Evolutionary conservation across 768 basidiomycete species (phyloP), one percentile per base, ranked within the genome.

Genomic region (Rhodotorula babjevae): DNA sequence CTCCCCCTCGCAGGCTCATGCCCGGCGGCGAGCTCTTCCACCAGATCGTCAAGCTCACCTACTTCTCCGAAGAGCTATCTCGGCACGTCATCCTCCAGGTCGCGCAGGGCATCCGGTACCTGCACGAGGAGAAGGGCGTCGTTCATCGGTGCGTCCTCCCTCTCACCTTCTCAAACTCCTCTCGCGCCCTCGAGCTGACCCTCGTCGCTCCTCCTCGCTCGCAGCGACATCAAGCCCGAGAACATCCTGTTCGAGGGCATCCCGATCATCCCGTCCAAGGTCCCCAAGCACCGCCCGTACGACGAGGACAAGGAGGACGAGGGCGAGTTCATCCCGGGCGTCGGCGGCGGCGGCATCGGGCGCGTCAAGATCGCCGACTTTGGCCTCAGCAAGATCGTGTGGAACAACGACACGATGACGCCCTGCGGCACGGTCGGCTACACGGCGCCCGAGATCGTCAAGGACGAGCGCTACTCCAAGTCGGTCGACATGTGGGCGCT

Each of bases 401-500:
- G 96, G 96, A 90, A 95, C 80, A 96, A 98, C 79, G 89, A 97
- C 80, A 99, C 96, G 12, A 94, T 92, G 90, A 99, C 96, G 23
- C 96, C 96, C 31, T 99, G 96, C 79, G 96, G 96, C n/a, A 99
- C 96, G 6, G 95, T 99, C 46, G 96, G 96, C 31, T 99, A 99
- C 82, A 99, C 96, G 5, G 96, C 96, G 12, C 96, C 96, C 11
- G 96, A 99, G 82, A 99, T 99, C 72, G 96, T 99, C 78, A 98
- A 97, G 82, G 96, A 98, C 79, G 95, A 99, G 83, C 86, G 93
- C 42, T 95, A 95, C 80, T 90, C 88, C 80, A 94, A 93, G 82
- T 92, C 90, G 78, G 95, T 98, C 66, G 96, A 99, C 80, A 97
- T 98, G 96, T 99, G 96, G 96, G 96, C 96, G 4, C 83, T 99